Percentiles rank a stretch among this genome's conserved stretches.
Conservation (phyloP, 495 filamentous ascomycete genomes). For the Xylaria venustula region DNA sequence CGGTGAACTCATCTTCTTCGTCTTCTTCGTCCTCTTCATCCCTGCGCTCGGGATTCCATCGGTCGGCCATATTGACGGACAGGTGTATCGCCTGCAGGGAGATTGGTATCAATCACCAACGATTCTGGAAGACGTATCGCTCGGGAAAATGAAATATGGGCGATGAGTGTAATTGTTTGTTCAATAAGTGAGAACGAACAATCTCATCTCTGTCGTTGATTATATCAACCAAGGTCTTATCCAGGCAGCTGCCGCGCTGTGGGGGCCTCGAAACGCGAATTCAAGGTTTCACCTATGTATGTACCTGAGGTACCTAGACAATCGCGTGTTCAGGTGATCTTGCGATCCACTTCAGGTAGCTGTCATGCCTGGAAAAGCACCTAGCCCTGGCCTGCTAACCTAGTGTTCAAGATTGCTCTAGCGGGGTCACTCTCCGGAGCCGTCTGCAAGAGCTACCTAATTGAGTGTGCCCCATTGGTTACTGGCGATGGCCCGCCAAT, state of each 20-base stretch:
- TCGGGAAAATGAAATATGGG: neutral
- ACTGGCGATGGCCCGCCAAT: neutral
- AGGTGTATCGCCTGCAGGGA: neutral
- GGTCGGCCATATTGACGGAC: slow-evolving; percentile 38
- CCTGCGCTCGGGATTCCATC: slow-evolving; percentile 41
- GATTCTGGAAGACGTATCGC: neutral
- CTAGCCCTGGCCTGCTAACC: too few relatives aligned
- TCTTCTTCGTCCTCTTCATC: slow-evolving; percentile 66
- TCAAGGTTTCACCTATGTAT: neutral
- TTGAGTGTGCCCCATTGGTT: slow-evolving; percentile 23
- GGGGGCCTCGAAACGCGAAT: slow-evolving; percentile 10
- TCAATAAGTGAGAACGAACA: neutral
- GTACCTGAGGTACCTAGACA: neutral
- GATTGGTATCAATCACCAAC: too few relatives aligned
- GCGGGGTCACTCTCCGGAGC: too few relatives aligned
- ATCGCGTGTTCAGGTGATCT: slow-evolving; percentile 14
- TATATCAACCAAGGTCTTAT: neutral
- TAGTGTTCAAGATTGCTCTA: neutral
- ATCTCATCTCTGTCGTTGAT: neutral
- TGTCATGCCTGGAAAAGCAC: too few relatives aligned
- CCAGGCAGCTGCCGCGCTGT: slow-evolving; percentile 21
- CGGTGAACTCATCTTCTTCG: slow-evolving; percentile 65
- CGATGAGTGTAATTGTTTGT: neutral
- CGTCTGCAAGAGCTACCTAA: too few relatives aligned
- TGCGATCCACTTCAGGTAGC: neutral